These are phyloP conservation scores for Phtheirospermum japonicum DNA, from an alignment of 257 asterid species.

Conservation along the genomic window DNA sequence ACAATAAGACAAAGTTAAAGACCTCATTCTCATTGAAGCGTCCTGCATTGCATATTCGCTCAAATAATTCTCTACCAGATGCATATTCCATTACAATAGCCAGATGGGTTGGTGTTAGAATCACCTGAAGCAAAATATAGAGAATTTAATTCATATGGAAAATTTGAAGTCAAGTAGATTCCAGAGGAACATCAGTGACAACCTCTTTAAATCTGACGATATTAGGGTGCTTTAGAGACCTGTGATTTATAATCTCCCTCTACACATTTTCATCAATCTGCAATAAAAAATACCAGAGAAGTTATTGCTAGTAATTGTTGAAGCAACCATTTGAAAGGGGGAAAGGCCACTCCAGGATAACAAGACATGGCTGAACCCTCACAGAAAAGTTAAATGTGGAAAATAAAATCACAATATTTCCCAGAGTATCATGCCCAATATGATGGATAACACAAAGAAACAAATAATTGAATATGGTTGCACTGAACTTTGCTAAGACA, in stretches of 20 bases:
- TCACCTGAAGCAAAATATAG: constrained; percentile 47
- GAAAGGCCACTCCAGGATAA: not conserved
- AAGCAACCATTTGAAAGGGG: not conserved
- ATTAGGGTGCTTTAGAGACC: constrained; percentile 87
- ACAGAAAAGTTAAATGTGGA: not conserved
- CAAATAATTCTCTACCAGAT: constrained; percentile 91
- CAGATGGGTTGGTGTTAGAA: constrained; percentile 82
- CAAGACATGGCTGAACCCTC: constrained; percentile 1
- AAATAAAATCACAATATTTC: not conserved
- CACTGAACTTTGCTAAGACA: not conserved
- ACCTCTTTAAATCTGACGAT: constrained; percentile 86
- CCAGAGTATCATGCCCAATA: not conserved
- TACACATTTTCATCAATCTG: constrained; percentile 91
- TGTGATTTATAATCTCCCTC: constrained; percentile 84
- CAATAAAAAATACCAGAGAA: constrained; percentile 27
- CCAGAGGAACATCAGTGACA: constrained; percentile 18
- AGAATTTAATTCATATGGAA: constrained; percentile 1
- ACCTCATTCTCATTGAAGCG: constrained; percentile 95
- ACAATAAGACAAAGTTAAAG: too few relatives aligned
- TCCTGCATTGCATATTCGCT: constrained; percentile 80
- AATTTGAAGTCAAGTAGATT: not conserved
- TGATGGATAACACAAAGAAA: not conserved
- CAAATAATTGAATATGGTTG: not conserved
- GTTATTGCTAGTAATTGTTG: constrained; percentile 3
- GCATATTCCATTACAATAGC: constrained; percentile 97